Percentiles rank a stretch among this genome's conserved stretches.
Evolutionary conservation across 148 eudicot species (phyloP).

Genomic region (Rhododendron ferrugineum): DNA sequence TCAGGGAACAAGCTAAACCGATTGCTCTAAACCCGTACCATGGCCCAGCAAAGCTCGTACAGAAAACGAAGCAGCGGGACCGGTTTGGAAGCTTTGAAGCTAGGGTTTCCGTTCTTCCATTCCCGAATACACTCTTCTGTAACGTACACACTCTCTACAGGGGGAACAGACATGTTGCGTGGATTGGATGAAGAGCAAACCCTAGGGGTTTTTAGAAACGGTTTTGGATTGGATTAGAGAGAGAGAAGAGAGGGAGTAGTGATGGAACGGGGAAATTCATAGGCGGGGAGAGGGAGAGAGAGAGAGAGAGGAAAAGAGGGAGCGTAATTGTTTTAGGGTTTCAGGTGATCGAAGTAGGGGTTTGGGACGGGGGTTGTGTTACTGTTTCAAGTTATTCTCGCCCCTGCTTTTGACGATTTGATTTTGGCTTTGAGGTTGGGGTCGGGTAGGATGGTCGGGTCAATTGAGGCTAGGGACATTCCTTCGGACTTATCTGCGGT

Average conservation of each 20-base stretch:
- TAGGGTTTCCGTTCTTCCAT: conserved; percentile 60
- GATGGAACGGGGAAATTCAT: neutral
- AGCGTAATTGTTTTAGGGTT: neutral
- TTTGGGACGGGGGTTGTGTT: neutral
- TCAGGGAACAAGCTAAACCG: neutral
- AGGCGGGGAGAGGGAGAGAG: neutral
- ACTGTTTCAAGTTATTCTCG: neutral
- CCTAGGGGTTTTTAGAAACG: neutral
- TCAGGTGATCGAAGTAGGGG: conserved; percentile 7
- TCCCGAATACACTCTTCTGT: conserved; percentile 63
- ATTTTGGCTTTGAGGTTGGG: neutral
- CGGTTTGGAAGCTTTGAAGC: conserved; percentile 44
- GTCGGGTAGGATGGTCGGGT: neutral
- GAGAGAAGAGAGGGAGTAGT: neutral
- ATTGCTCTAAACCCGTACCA: conserved; percentile 32
- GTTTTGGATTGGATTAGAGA: neutral
- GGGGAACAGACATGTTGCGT: conserved; percentile 52
- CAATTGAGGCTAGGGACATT: neutral
- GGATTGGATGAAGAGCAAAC: neutral
- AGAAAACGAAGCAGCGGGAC: conserved; percentile 65
- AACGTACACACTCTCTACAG: conserved; percentile 45
- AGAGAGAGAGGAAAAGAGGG: neutral
- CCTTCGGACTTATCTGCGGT: neutral
- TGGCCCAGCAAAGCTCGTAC: conserved; percentile 68
- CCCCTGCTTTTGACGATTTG: neutral